A percentile compares a stretch with the other conserved stretches of the same genome.
These are phyloP conservation scores for Cornus suecica DNA, from an alignment of 148 eudicot genomes.

Conservation along the genomic window DNA sequence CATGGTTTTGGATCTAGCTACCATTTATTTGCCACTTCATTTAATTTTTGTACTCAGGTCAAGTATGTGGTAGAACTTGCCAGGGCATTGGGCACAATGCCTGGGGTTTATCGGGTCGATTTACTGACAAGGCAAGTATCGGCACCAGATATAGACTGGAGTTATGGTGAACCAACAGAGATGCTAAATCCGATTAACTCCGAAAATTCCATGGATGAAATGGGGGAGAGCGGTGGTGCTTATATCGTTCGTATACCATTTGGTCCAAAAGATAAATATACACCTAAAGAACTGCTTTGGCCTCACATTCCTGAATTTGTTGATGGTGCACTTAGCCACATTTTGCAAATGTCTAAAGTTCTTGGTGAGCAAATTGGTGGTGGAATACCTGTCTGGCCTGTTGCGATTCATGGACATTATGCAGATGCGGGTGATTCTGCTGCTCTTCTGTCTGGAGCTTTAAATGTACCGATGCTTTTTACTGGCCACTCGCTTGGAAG, in stretches of 20 bases:
- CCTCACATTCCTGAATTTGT: conserved; percentile 92
- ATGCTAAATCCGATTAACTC: conserved; percentile 65
- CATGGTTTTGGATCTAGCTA: not conserved
- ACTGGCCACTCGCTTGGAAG: conserved; percentile 78
- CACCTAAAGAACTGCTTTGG: conserved; percentile 86
- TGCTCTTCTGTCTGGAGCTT: conserved; percentile 70
- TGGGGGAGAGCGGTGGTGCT: conserved; percentile 96
- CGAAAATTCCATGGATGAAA: conserved; percentile 49
- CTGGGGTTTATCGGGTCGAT: conserved; percentile 99
- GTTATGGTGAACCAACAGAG: conserved; percentile 95
- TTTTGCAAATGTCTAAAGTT: conserved; percentile 93
- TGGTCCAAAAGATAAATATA: conserved; percentile 86
- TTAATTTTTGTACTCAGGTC: conserved; percentile 39
- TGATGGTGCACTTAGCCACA: conserved; percentile 88
- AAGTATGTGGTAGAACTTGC: conserved; percentile 99
- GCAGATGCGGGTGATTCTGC: conserved; percentile 81
- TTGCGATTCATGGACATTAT: conserved; percentile 96
- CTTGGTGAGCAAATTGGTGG: conserved; percentile 92
- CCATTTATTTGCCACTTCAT: not conserved
- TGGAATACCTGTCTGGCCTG: conserved; percentile 92
- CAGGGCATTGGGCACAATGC: conserved; percentile 92
- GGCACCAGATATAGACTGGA: conserved; percentile 89
- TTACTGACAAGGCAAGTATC: conserved; percentile 93
- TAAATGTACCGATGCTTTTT: conserved; percentile 68
- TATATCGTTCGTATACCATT: conserved; percentile 91